Evolutionary conservation across 176 grass and related monocot genomes (phyloP), one percentile per base, ranked within the genome.

Genomic region (Bonia amplexicaulis): DNA sequence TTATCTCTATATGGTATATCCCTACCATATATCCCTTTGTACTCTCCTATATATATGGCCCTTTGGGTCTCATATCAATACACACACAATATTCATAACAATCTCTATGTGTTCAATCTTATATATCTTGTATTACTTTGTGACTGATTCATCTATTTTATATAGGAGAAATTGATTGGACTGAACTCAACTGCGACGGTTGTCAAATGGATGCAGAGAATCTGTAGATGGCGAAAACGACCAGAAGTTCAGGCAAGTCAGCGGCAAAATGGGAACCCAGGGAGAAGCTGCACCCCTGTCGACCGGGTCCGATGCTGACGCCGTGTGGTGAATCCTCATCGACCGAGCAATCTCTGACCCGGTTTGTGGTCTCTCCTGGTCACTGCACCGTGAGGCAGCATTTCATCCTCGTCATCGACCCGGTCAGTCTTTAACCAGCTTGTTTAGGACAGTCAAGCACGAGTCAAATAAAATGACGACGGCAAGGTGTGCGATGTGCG

Each of bases 191-290:
- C 31, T 3, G 31, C 31, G 2, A 3, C 31, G 31, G 31, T 31
- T 31, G 2, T 31, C 29, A 2, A 31, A 0, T 0, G 1, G 19
- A 41, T 51, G 52, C 27, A 35, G 26, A 59, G 11, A 12, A 69
- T 9, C 12, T 72, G 12, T 10, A 8, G 40, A 12, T 53, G 67
- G 47, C 17, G 46, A 49, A 27, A 72, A 74, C 17, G 67, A 68
- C 26, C 69, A 12, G 25, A 33, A 33, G 6, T 8, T 16, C 14
- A 20, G n/a, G 64, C 48, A 73, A 71, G 81, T 80, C 67, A 85
- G 60, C 39, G 59, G 67, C 73, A 60, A 9, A 42, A 77, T 59
- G 79, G 81, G 75, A 77, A 77, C 55, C 20, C 1, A 47, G 72
- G 26, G 23, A 46, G 39, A 82, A 59, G 51, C 51, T 27, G 1